These are phyloP conservation scores for Coriaria nepalensis DNA, from an alignment of 306 rosid species.

Conservation along the genomic window DNA sequence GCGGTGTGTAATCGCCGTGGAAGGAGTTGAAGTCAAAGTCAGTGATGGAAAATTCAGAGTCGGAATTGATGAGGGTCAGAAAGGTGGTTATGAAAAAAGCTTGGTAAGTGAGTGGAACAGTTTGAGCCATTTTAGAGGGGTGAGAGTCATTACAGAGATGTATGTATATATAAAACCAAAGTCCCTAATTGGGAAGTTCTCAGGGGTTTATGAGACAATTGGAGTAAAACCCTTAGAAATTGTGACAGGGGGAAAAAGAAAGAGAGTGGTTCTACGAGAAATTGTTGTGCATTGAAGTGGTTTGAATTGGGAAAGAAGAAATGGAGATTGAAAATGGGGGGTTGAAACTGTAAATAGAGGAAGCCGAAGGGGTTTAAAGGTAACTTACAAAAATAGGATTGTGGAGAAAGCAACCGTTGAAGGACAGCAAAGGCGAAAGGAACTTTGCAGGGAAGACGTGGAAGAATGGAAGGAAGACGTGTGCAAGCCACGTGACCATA, in stretches of 20 bases:
- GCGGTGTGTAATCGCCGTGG: conserved; percentile 68
- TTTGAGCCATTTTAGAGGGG: conserved; percentile 40
- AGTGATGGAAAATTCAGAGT: conserved; percentile 38
- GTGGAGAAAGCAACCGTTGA: no score
- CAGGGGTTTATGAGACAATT: background rate
- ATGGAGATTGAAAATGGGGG: no score
- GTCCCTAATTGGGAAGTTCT: background rate
- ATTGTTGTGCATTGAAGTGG: no score
- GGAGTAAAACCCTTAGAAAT: background rate
- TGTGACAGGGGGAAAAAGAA: background rate
- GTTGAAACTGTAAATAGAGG: no score
- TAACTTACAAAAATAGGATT: no score
- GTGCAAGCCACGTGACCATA: no score
- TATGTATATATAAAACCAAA: conserved; percentile 6
- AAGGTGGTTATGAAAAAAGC: conserved; percentile 8
- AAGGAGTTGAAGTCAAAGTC: conserved; percentile 30
- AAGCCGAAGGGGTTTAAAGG: no score
- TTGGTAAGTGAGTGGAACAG: conserved; percentile 12
- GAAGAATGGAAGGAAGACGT: no score
- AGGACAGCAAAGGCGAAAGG: no score
- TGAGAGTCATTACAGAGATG: conserved; percentile 24
- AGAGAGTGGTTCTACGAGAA: background rate
- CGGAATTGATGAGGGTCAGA: conserved; percentile 11
- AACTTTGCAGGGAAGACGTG: no score
- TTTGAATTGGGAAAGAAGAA: no score